phyloP scores from a whole-genome alignment of 768 basidiomycete genomes.

The Calvatia gigantea region DNA sequence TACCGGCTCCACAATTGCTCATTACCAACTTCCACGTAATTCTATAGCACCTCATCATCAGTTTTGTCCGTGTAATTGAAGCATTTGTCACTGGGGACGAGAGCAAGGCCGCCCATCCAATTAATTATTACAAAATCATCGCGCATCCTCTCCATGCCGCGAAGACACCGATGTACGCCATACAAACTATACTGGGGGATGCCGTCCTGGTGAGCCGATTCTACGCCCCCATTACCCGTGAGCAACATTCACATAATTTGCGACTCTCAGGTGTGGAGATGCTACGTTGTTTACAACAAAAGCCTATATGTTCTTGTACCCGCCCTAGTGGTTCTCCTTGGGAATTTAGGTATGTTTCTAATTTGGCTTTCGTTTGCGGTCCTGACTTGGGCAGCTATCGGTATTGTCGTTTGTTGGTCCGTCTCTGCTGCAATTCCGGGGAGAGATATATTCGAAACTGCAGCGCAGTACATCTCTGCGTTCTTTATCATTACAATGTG shows the following conservation, averaged over 20 bases:
- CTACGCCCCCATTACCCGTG: background rate
- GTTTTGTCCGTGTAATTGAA: background rate
- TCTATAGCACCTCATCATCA: background rate
- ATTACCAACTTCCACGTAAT: background rate
- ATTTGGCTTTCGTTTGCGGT: background rate
- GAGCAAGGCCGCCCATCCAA: background rate
- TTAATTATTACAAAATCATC: background rate
- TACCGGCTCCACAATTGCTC: background rate
- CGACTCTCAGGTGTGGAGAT: background rate
- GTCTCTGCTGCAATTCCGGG: background rate
- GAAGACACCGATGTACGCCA: slow-evolving; percentile 2
- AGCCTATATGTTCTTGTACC: background rate
- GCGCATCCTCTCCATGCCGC: background rate
- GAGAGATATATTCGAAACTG: background rate
- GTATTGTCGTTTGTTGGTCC: slow-evolving; percentile 1
- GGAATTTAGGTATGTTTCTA: background rate
- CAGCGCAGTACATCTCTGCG: background rate
- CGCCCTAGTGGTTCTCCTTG: background rate
- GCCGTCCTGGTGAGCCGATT: background rate
- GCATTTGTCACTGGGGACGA: background rate
- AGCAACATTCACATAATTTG: background rate
- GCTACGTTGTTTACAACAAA: background rate
- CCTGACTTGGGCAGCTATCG: background rate
- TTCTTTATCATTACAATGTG: slow-evolving; percentile 8
- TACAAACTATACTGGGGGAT: slow-evolving; percentile 2